phyloP scores from a whole-genome alignment of 83 land plant genomes.

The Larix sibirica region DNA sequence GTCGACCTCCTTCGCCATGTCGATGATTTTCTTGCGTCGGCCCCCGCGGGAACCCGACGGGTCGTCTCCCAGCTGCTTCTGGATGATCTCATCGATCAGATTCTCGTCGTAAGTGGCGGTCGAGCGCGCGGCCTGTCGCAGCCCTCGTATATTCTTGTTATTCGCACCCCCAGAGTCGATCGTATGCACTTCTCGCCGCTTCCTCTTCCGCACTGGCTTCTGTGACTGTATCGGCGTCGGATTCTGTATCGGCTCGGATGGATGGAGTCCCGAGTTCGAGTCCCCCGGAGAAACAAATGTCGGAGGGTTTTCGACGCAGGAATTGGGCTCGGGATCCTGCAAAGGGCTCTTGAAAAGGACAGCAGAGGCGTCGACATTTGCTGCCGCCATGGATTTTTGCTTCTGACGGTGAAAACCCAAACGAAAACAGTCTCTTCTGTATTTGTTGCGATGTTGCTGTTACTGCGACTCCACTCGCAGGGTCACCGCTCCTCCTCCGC shows the following conservation, averaged over 20 bases:
- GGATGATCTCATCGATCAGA: constrained; percentile 13
- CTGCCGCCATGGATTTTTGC: neutral
- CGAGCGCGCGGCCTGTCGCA: constrained; percentile 20
- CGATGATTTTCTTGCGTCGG: constrained; percentile 11
- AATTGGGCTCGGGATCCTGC: neutral
- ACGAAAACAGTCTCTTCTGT: no score
- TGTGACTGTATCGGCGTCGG: constrained; percentile 8
- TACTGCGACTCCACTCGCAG: no score
- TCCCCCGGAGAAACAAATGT: neutral
- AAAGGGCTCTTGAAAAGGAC: neutral
- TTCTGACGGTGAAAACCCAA: no score
- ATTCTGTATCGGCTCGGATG: neutral
- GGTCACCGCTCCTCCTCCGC: no score
- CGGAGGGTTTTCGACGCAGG: neutral
- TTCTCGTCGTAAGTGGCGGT: constrained; percentile 23
- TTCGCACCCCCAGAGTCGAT: constrained; percentile 28
- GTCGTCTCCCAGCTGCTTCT: constrained; percentile 21
- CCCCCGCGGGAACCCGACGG: constrained; percentile 4
- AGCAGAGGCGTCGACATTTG: neutral
- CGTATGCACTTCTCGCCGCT: constrained; percentile 29
- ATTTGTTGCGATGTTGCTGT: no score
- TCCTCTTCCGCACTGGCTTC: constrained; percentile 18
- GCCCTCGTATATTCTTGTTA: constrained; percentile 28
- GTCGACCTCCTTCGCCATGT: constrained; percentile 52
- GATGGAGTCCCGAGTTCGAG: neutral